phyloP scores from a whole-genome alignment of 2,329 filamentous ascomycete species.

The Sarocladium oryzae region DNA sequence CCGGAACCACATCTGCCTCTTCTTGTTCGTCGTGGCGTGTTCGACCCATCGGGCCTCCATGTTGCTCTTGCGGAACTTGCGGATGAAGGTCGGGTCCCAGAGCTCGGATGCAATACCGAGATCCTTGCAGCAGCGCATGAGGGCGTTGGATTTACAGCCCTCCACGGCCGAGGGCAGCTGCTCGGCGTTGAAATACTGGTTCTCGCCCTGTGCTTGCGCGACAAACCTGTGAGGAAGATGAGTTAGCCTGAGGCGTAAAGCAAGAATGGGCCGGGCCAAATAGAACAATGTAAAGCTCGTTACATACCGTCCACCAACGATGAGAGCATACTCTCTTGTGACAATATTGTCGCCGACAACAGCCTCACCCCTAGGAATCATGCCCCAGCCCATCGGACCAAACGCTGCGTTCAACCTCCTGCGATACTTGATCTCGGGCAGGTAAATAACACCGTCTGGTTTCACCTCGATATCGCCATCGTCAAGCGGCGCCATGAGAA shows the following conservation, averaged over 20 bases:
- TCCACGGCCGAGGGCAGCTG: constrained; percentile 91
- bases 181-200: constrained; percentile 85
- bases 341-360: constrained; percentile 74
- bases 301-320: constrained; percentile 76
- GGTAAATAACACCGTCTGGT: constrained; percentile 91
- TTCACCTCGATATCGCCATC: constrained; percentile 88
- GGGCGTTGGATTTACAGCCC: constrained; percentile 93
- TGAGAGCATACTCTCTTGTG: constrained; percentile 87
- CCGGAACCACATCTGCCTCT: constrained; percentile 77
- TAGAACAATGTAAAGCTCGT: too few relatives aligned
- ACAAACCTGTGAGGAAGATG: constrained; percentile 58
- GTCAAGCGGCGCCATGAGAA: constrained; percentile 62
- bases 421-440: constrained; percentile 97
- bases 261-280: too few relatives aligned
- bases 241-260: background rate
- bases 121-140: constrained; percentile 98
- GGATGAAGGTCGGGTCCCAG: constrained; percentile 91
- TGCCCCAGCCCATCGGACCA: constrained; percentile 90
- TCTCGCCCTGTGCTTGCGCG: constrained; percentile 87
- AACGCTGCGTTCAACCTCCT: constrained; percentile 86
- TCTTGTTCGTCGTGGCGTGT: constrained; percentile 80
- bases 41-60: constrained; percentile 84
- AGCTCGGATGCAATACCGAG: constrained; percentile 89
- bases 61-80: constrained; percentile 68
- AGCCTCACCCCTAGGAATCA: constrained; percentile 80